Evolutionary conservation across 2,329 filamentous ascomycete genomes (phyloP), one percentile per base, ranked within the genome.

Genomic region (Orbilia blumenaviensis): DNA sequence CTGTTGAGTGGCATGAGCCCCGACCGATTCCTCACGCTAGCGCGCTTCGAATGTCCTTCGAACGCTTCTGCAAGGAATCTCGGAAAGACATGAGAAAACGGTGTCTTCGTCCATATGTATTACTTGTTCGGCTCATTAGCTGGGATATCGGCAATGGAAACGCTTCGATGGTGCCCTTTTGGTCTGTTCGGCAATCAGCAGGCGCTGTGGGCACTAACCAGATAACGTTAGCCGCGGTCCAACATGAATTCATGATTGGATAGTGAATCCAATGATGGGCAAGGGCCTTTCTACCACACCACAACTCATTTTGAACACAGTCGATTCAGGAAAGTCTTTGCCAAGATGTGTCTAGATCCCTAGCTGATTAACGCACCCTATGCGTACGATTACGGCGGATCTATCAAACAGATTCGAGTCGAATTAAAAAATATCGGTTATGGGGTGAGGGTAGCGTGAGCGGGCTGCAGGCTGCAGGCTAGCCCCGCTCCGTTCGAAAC

Each of bases 11-110:
- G 62, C 38, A 73, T 63, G 52, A 66, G 61, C 14, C 50, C 32
- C 21, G 16, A 25, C 21, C 63, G 23, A 68, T 50, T 1, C 4
- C 27, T 10, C 25, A n/a, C n/a, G n/a, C n/a, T n/a, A n/a, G n/a
- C n/a, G 25, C 71, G 71, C 56, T 56, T 75, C 44, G 71, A 67
- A 56, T 46, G 54, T 12, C 71, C 71, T 41, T 32, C 29, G 58
- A 63, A 41, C 71, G 71, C 71, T 67, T 75, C 62, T 50, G 52
- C 38, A 54, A 25, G 56, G 63, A 62, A 63, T 27, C 46, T 75
- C 71, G 71, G 71, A 32, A 75, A 67, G 46, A 56, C 29, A 61
- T 38, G 60, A 66, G 61, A 16, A 73, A 54, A 66, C 4, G 27
- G 32, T 63, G 44, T 58, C 27, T 27, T 52, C 18, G 48, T 34